Base-by-base conservation (phyloP, 257 asterid species). In the Solanum arcanum region DNA sequence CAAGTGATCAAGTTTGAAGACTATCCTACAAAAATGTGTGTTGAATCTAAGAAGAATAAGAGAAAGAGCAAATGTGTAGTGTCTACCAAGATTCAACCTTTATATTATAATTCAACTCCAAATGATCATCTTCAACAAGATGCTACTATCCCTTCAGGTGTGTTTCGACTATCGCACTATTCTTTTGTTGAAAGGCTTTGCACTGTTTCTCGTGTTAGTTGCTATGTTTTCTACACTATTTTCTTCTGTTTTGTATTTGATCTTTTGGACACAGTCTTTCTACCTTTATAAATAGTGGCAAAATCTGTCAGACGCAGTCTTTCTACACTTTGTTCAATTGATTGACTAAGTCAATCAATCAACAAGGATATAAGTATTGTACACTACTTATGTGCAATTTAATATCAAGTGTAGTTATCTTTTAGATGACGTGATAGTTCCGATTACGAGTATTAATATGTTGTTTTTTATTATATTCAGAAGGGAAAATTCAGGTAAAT, bases 1-100 rank as follows among this genome's bases (percentile, higher is more conserved):
- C 74, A 92, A 23, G 42, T 44, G 60, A 35, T 35, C 37, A 35
- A 87, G 60, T 90, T 62, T 77, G 16, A 56, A 7, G 76, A 80
- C 35, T 83, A 86, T 49, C n/a, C 46, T 39, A 86, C 39, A 56
- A 87, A 87, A 86, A 89, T 87, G 56, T 29, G 73, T 73, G n/a
- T 47, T 33, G 87, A 87, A 86, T 88, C 88, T 42, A 86, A 89
- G 74, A 90, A 60, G 59, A 91, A 70, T 78, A 86, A 70, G 77
- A 88, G 52, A 31, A 78, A 77, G 60, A 88, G 46, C 46, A 78
- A 77, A 69, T 14, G 16, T 87, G 77, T 64, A 78, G 88, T 85
- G 41, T 85, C 85, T 77, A 86, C 56, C 5, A 85, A 42, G 35
- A 72, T 31, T 5, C 83, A 70, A 33, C 87, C 83, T 16, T 47